Evolutionary conservation across 495 filamentous ascomycete species (phyloP).

Genomic region (Aspergillus heteromorphus): DNA sequence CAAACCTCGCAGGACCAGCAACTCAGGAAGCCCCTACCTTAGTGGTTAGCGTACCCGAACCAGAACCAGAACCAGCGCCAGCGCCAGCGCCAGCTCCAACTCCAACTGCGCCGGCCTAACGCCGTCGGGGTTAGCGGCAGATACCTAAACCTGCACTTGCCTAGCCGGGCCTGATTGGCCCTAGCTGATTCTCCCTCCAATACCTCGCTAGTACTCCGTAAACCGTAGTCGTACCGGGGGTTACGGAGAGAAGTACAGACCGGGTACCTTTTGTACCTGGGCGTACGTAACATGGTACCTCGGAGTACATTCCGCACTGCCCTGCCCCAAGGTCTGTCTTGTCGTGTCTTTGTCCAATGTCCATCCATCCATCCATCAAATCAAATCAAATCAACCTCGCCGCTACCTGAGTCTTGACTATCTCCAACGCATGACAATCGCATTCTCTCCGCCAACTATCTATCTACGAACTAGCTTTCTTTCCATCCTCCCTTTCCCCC

Average conservation of each 20-base stretch:
- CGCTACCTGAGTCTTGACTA: too few relatives aligned
- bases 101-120: constrained; percentile 7
- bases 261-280: not conserved
- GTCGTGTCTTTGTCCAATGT: too few relatives aligned
- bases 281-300: not conserved
- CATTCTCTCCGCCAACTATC: too few relatives aligned
- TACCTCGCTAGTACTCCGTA: not conserved
- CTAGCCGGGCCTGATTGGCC: constrained; percentile 5
- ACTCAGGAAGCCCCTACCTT: not conserved
- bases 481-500: too few relatives aligned
- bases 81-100: constrained; percentile 3
- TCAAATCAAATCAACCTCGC: too few relatives aligned
- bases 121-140: constrained; percentile 7
- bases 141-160: constrained; percentile 14
- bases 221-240: not conserved
- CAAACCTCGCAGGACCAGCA: not conserved
- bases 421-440: too few relatives aligned
- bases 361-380: too few relatives aligned
- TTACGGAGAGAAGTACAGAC: not conserved
- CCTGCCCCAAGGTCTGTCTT: not conserved
- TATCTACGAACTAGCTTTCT: too few relatives aligned
- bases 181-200: not conserved
- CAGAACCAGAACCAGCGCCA: not conserved
- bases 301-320: not conserved
- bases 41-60: constrained; percentile 14